Evolutionary conservation across 2,329 filamentous ascomycete genomes (phyloP), one percentile per base, ranked within the genome.

Genomic region (Fusarium lyarnte): DNA sequence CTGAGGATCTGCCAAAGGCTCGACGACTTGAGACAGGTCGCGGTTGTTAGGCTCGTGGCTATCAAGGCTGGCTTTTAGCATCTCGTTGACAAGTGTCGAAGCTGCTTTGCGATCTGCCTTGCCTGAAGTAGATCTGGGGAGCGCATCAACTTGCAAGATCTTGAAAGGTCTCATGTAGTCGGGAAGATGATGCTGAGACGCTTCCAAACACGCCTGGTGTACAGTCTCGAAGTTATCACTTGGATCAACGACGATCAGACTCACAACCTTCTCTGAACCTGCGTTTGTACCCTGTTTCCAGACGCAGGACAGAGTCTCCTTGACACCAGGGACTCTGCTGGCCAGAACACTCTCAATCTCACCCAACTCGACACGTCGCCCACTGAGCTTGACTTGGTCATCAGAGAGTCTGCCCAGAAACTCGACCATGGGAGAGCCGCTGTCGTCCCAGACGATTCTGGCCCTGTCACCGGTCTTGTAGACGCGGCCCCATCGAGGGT

Each of bases 91-190:
- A 1, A 68, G 36, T 3, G 6, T 10, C 8, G 31, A 39, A 9
- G 68, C 68, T 9, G 52, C 38, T 21, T 31, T 71, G 2, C 69
- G 69, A 21, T 71, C 63, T 0, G 25, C 35, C 42, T 71, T 71
- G 1, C 69, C 69, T 5, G 69, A 71, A 2, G 46, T 14, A 10
- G 68, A 71, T 19, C 58, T 55, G 0, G 68, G 68, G 3, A 71
- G 46, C 0, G 8, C 16, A 0, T 46, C 46, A 0, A 69, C 35
- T 4, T 27, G 3, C 1, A 71, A 3, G 0, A 71, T 42, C 19
- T 33, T 63, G 25, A 63, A 68, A 9, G 69, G 68, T 7, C 69
- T 68, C 69, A 72, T 71, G n/a, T 63, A 71, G 19, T 72, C 68
- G 0, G 68, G 68, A 0, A 71, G 29, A 10, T 72, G 35, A 3